Evolutionary conservation across 2,329 filamentous ascomycete genomes (phyloP).

Genomic region (Raffaelea ambrosiae): DNA sequence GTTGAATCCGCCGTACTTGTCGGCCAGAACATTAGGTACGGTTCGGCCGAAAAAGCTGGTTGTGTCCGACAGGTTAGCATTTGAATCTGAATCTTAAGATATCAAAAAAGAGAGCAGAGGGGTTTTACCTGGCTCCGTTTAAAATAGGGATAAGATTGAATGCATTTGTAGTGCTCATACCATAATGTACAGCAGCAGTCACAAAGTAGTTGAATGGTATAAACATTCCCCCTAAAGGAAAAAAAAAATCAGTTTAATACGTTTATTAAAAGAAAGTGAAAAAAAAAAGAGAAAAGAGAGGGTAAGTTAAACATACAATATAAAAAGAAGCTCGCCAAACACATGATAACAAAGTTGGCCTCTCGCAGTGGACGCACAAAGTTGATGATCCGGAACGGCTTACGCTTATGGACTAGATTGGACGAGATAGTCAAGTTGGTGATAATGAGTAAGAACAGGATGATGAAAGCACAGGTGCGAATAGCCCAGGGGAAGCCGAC

Average conservation of each 20-base stretch:
- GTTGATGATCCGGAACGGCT: not conserved
- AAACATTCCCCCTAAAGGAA: not conserved
- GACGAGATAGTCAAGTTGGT: constrained; percentile 1
- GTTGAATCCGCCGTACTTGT: not conserved
- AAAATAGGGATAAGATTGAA: not conserved
- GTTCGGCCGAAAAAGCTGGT: not conserved
- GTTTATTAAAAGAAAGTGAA: no score
- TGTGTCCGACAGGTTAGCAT: not conserved
- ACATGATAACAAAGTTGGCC: not conserved
- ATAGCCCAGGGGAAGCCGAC: constrained; percentile 1
- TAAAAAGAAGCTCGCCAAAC: not conserved
- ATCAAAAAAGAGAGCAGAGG: no score
- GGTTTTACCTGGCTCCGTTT: not conserved
- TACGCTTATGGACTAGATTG: not conserved
- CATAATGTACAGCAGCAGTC: not conserved
- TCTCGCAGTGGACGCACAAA: not conserved
- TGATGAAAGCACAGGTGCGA: not conserved
- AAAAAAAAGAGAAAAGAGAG: no score
- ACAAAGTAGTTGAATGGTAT: not conserved
- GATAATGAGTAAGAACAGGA: not conserved
- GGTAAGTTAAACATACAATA: not conserved
- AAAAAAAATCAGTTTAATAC: not conserved
- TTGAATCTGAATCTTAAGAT: no score
- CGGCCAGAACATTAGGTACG: not conserved
- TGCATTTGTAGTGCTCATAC: not conserved